phyloP scores from a whole-genome alignment of 1,284 basidiomycete species.

The Rhizopogon parksii region DNA sequence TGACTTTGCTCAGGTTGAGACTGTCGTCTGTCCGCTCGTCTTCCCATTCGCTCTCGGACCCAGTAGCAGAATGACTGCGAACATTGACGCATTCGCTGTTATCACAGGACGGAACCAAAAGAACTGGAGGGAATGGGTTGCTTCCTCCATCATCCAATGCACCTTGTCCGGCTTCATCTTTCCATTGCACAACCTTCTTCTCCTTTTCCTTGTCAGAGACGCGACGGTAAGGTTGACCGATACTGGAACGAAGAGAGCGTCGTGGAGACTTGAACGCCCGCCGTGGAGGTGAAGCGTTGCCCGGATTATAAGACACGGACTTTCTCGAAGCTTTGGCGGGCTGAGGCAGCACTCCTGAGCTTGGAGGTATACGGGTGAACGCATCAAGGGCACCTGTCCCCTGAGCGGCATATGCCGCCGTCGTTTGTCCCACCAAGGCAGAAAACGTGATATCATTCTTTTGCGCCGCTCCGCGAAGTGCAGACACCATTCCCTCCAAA shows the following conservation, averaged over 20 bases:
- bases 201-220: slow-evolving; percentile 58
- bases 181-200: slow-evolving; percentile 85
- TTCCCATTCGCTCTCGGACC: slow-evolving; percentile 83
- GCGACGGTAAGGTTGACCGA: slow-evolving; percentile 55
- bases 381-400: slow-evolving; percentile 32
- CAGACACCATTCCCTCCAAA: slow-evolving; percentile 38
- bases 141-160: slow-evolving; percentile 65
- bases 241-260: slow-evolving; percentile 61
- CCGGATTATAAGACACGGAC: slow-evolving; percentile 41
- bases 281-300: slow-evolving; percentile 36
- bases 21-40: slow-evolving; percentile 78
- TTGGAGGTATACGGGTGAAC: slow-evolving; percentile 35
- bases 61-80: slow-evolving; percentile 36
- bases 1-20: slow-evolving; percentile 43
- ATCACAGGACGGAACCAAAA: slow-evolving; percentile 32
- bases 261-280: slow-evolving; percentile 52
- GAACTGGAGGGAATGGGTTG: slow-evolving; percentile 38
- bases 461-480: slow-evolving; percentile 51
- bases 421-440: slow-evolving; percentile 57
- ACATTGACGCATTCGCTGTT: slow-evolving; percentile 20
- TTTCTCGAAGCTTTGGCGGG: slow-evolving; percentile 36
- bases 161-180: slow-evolving; percentile 82
- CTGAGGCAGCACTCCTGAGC: slow-evolving; percentile 42
- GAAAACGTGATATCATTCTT: slow-evolving; percentile 64
- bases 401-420: slow-evolving; percentile 42